Evolutionary conservation across 805 yeast species (phyloP), one percentile per base, ranked within the genome.

Genomic region (Trichomonascus vanleenenianus): DNA sequence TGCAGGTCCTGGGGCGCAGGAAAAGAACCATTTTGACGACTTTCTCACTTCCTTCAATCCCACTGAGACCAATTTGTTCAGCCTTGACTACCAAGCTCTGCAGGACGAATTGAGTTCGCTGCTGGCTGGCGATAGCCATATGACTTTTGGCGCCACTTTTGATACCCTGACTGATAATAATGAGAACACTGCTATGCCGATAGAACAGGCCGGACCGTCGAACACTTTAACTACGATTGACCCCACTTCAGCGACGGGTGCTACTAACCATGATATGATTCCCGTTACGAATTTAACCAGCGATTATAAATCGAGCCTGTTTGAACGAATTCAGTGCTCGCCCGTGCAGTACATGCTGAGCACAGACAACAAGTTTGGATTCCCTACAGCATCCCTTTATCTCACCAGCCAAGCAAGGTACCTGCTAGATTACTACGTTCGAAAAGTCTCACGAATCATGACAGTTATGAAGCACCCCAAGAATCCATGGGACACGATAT

Each of bases 401-500:
- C 50, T 54, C 22, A 34, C 44, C 9, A 42, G 94, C 1, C 68
- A 85, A 54, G 77, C 94, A 0, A 64, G 93, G 39, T 84, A 80
- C 57, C 65, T 87, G 35, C 65, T 87, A 40, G 79, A 80, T 50
- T 79, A 87, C 57, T 87, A 85, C 60, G 72, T 77, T 14, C 76
- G 81, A 14, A 78, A 80, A 51, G 93, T 87, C 1, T 91, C 91
- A 0, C 93, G 85, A 59, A 63, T 78, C 44, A 81, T 83, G 87
- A 77, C 86, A 0, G 87, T 81, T 2, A 75, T 81, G 18, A 77
- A 80, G 0, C 70, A 79, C 42, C 77, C 84, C 0, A 83, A 81
- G 50, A 87, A 85, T 58, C 95, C 95, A 0, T 87, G 95, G 95
- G 83, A 82, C 55, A 79, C 83, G 2, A 78, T 85, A n/a, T 86